phyloP scores from a whole-genome alignment of 495 filamentous ascomycete species.

The Tuber indicum region DNA sequence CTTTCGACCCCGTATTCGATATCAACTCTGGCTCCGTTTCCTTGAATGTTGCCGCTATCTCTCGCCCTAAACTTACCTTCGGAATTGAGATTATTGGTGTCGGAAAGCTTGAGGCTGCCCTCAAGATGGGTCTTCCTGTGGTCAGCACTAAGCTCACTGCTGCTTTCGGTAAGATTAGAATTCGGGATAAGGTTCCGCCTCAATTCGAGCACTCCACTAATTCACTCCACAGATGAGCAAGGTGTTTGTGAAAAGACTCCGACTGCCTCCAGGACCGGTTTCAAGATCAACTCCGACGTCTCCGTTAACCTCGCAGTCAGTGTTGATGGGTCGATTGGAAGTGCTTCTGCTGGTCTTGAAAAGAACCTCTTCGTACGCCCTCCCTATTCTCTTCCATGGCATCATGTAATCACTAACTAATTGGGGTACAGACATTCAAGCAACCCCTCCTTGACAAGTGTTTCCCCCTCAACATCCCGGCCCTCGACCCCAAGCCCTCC shows the following conservation, averaged over 20 bases:
- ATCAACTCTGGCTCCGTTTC: conserved; percentile 31
- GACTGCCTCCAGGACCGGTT: conserved; percentile 38
- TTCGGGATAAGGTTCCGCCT: not conserved
- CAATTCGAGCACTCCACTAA: not conserved
- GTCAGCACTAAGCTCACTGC: conserved; percentile 28
- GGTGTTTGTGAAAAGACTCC: conserved; percentile 33
- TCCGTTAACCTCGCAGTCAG: conserved; percentile 43
- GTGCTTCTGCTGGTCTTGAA: conserved; percentile 7
- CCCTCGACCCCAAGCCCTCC: not conserved
- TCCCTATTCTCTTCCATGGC: not conserved
- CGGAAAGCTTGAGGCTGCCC: conserved; percentile 36
- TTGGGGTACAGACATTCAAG: conserved; percentile 12
- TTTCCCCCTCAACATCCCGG: conserved; percentile 20
- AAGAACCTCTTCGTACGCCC: conserved; percentile 17
- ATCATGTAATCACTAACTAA: not conserved
- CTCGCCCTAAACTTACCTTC: conserved; percentile 42
- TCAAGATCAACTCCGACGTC: conserved; percentile 33
- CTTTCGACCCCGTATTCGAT: conserved; percentile 35
- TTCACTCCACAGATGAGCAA: conserved; percentile 11
- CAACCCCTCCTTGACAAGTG: conserved; percentile 12
- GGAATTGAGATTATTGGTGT: conserved; percentile 39
- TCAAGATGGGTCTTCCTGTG: conserved; percentile 39
- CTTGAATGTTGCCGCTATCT: conserved; percentile 35
- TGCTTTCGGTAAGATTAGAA: conserved; percentile 27
- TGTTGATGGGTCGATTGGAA: conserved; percentile 41